Evolutionary conservation across 2,329 filamentous ascomycete genomes (phyloP), one percentile per base, ranked within the genome.

Genomic region (Fusarium vanettenii): DNA sequence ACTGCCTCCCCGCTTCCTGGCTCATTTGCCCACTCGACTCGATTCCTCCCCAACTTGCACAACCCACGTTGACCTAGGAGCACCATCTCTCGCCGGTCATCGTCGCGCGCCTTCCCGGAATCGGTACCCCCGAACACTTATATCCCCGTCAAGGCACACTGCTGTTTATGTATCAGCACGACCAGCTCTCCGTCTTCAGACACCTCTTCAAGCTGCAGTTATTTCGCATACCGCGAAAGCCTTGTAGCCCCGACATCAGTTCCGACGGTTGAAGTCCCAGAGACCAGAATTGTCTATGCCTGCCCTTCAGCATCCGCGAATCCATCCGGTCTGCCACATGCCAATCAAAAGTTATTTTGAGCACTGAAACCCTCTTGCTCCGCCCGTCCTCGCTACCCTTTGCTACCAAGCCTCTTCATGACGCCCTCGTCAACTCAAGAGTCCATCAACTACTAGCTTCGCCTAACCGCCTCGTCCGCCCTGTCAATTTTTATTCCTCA

Each of bases 91-190:
- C 64, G 57, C 60, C 70, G 67, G 70, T 67, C 65, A 66, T 66
- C 60, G 50, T 72, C 64, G 43, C 60, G 27, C 39, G 67, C 59
- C 64, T 71, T 67, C 64, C 60, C 72, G 69, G 71, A 76, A 76
- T 69, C 78, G 71, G 74, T 64, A 67, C 57, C 60, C 67, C 72
- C 74, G 76, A 74, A 78, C 80, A 81, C 78, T 77, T 81, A 82
- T 78, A 64, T 76, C 71, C 48, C 76, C 67, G 69, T 77, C 76
- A 75, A 79, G 74, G 75, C 79, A 84, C 80, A 81, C 82, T 82
- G 82, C 83, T 93, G 95, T 97, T 94, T 97, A 97, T 97, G 95
- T 97, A 97, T 98, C 95, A 95, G 94, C 93, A 94, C 94, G 93
- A 93, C 92, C 85, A 89, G 83, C 91, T 91, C 91, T 91, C 94